A percentile compares a stretch with the other conserved stretches of the same genome.
phyloP scores from a whole-genome alignment of 1,139 yeast genomes.

The Hansenula lynferdii region DNA sequence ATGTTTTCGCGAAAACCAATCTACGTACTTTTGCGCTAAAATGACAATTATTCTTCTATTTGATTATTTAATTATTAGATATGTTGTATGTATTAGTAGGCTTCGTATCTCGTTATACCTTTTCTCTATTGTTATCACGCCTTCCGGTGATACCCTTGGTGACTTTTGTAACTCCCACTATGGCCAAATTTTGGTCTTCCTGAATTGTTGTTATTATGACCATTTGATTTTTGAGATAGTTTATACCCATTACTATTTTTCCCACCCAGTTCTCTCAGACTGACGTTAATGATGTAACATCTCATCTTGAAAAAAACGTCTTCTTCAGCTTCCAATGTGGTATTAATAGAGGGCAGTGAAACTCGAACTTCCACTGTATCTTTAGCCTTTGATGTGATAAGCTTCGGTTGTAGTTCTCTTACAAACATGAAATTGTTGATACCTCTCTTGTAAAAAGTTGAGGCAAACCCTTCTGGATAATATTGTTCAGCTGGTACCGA shows the following conservation, averaged over 20 bases:
- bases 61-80: too few relatives aligned
- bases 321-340: conserved; percentile 2
- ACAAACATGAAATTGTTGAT: conserved; percentile 40
- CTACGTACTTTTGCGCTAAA: too few relatives aligned
- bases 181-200: not conserved
- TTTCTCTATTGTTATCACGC: too few relatives aligned
- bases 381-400: conserved; percentile 31
- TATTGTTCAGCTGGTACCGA: conserved; percentile 5
- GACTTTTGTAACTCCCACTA: not conserved
- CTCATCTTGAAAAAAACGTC: conserved; percentile 17
- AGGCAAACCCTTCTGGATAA: conserved; percentile 39
- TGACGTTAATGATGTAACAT: conserved; percentile 33
- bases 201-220: not conserved
- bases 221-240: not conserved
- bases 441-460: conserved; percentile 38
- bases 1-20: too few relatives aligned
- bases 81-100: too few relatives aligned
- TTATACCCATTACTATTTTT: not conserved
- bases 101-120: too few relatives aligned
- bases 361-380: conserved; percentile 26
- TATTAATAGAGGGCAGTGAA: conserved; percentile 25
- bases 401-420: conserved; percentile 37
- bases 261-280: conserved; percentile 31
- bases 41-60: too few relatives aligned
- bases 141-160: not conserved